phyloP scores from a whole-genome alignment of 2,329 filamentous ascomycete species.

The Pestalotiopsis fici region DNA sequence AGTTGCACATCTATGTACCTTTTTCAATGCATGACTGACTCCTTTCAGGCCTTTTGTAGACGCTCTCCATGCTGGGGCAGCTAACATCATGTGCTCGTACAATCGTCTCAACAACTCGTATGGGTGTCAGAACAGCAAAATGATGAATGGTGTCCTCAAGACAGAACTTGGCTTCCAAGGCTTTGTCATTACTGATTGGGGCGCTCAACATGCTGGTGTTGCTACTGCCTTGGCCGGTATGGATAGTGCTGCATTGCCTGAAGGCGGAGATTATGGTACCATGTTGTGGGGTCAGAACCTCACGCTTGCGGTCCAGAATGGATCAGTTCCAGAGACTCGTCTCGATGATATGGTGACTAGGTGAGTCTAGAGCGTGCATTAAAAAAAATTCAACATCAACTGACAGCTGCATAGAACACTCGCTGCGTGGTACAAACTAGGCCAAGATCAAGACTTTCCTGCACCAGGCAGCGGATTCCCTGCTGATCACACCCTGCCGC shows the following conservation, averaged over 20 bases:
- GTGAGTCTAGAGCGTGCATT: slow-evolving; percentile 13
- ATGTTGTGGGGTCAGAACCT: slow-evolving; percentile 55
- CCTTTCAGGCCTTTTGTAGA: slow-evolving; percentile 60
- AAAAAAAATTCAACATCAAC: background rate
- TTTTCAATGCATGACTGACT: too few relatives aligned
- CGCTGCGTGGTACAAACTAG: slow-evolving; percentile 57
- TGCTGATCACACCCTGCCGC: slow-evolving; percentile 43
- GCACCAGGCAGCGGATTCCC: slow-evolving; percentile 52
- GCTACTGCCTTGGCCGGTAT: slow-evolving; percentile 64
- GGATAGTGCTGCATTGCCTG: slow-evolving; percentile 72
- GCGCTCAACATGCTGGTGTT: slow-evolving; percentile 65
- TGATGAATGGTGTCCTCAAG: slow-evolving; percentile 49
- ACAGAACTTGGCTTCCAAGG: slow-evolving; percentile 51
- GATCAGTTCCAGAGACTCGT: slow-evolving; percentile 54
- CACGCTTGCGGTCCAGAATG: slow-evolving; percentile 58
- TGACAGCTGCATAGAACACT: slow-evolving; percentile 34
- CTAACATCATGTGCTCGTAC: slow-evolving; percentile 44
- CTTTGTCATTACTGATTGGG: slow-evolving; percentile 70
- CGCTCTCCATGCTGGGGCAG: slow-evolving; percentile 26
- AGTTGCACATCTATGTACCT: too few relatives aligned
- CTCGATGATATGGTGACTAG: slow-evolving; percentile 62
- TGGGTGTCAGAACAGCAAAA: slow-evolving; percentile 49
- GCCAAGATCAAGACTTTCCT: slow-evolving; percentile 48
- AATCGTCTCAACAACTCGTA: slow-evolving; percentile 49
- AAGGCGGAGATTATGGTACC: slow-evolving; percentile 16